Evolutionary conservation across 2,329 filamentous ascomycete genomes (phyloP), one percentile per base, ranked within the genome.

Genomic region (Alternaria consortialis): DNA sequence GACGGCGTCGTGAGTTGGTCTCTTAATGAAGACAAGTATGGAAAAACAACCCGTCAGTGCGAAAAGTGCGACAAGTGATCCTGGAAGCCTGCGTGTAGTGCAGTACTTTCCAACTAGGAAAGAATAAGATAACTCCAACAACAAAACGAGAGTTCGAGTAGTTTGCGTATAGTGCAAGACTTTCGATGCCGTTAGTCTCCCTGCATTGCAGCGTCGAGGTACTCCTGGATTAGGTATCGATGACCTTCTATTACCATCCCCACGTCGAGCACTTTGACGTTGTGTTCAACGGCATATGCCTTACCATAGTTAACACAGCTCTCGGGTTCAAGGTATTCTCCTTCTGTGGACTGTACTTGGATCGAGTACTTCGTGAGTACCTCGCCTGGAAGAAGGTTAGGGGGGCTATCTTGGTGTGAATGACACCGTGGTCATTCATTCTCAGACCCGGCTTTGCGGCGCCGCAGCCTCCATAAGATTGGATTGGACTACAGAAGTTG

Each of bases 351-450:
- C 23, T 15, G n/a, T 5, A 48, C 46, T 32, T 15, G 29, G 5
- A 34, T 48, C 2, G 46, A 23, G 29, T 32, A 48, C 23, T 48
- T 48, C n/a, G 46, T 48, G 2, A 48, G 3, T 20, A 7, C n/a
- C 13, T 48, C 46, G 6, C 29, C 46, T 23, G 29, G n/a, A 34
- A 48, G 46, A 7, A 8, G 29, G 2, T 40, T 9, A 9, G 62
- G 27, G 2, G 46, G 1, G 12, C 9, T 73, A 68, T 8, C 7
- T 36, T 40, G 25, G 69, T 72, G 39, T 71, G 64, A 15, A 73
- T 68, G 34, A 74, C 62, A 13, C 59, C 61, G 37, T 74, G 71
- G 37, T 72, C 60, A 2, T 53, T 17, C 25, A 67, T 60, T 2
- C 48, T 43, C 9, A 67, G 23, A 23, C 56, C 58, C 4, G 31